Base-by-base conservation (phyloP, 176 grass and related monocot genomes). In the Zizania latifolia region DNA sequence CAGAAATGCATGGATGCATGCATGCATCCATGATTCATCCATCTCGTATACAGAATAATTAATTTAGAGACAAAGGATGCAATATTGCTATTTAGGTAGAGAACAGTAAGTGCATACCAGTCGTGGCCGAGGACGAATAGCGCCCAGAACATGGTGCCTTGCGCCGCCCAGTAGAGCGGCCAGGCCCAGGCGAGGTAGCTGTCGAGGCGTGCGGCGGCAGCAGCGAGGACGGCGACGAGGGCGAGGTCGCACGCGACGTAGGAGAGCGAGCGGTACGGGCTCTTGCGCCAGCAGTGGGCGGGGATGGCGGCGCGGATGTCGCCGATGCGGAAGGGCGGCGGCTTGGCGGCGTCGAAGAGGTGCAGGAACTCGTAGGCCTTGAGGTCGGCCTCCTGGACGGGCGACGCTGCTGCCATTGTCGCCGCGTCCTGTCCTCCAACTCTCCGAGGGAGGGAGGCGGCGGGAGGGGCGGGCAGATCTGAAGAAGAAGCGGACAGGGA, bases 101-200 rank as follows among this genome's bases (percentile, higher is more conserved):
- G n/a, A n/a, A 16, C 6, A 27, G 1, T 30, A 62, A 2, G 30
- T 1, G 19, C n/a, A n/a, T 9, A 1, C 6, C 90, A 97, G 75
- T 97, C 93, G 78, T 97, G 93, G 0, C 93, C 93, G 8, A 97
- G 90, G 82, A 97, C 87, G 87, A 93, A 97, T 67, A 97, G 90
- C 34, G 90, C 90, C 93, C 93, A 97, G 81, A 97, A 97, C 93
- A 97, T 97, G 58, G 87, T 93, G 19, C 93, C 93, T 74, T 97
- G 93, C 37, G 93, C 87, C 6, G 78, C 77, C 93, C 93, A 93
- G 80, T 97, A 93, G 67, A 90, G 62, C 16, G 87, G 84, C 91
- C n/a, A 51, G 0, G 46, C 19, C 46, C 46, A 51, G 0, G 46
- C 6, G 4, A 45, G 43, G 1, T n/a, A n/a, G n/a, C n/a, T 0